These are phyloP conservation scores for Psilocybe mexicana DNA, from an alignment of 1,284 basidiomycete genomes.

Conservation along the genomic window DNA sequence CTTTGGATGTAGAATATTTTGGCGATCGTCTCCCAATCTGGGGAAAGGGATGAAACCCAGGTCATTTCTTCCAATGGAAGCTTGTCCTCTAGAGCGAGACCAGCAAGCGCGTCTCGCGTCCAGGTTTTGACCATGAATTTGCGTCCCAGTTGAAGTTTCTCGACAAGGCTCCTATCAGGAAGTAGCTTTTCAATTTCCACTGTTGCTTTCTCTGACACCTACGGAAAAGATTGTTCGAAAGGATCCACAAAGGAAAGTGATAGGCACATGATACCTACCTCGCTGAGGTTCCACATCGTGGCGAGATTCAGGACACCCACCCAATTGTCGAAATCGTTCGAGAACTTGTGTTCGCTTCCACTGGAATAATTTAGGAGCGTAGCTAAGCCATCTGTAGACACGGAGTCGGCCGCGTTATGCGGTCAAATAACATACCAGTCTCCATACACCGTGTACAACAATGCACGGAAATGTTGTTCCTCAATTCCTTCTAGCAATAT, in stretches of 20 bases:
- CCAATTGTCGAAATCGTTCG: background rate
- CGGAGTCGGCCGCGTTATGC: background rate
- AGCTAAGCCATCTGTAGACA: too few relatives aligned
- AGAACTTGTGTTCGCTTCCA: background rate
- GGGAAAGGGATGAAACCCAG: background rate
- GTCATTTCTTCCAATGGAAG: background rate
- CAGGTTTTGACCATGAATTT: background rate
- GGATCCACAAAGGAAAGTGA: background rate
- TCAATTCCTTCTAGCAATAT: background rate
- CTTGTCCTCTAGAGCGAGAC: background rate
- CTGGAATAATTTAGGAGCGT: background rate
- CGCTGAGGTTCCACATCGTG: background rate
- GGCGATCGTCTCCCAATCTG: constrained; percentile 9
- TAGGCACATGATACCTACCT: background rate
- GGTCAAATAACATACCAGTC: background rate
- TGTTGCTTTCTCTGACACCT: constrained; percentile 3
- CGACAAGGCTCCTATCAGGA: background rate
- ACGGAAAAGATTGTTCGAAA: background rate
- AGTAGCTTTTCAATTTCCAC: background rate
- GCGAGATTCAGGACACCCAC: background rate
- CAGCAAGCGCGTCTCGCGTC: background rate
- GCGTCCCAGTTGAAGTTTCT: background rate
- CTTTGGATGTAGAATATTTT: constrained; percentile 2
- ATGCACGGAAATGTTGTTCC: background rate
- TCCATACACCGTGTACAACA: background rate